Conservation (phyloP, 1,284 basidiomycete genomes). For the Puccinia sorghi region DNA sequence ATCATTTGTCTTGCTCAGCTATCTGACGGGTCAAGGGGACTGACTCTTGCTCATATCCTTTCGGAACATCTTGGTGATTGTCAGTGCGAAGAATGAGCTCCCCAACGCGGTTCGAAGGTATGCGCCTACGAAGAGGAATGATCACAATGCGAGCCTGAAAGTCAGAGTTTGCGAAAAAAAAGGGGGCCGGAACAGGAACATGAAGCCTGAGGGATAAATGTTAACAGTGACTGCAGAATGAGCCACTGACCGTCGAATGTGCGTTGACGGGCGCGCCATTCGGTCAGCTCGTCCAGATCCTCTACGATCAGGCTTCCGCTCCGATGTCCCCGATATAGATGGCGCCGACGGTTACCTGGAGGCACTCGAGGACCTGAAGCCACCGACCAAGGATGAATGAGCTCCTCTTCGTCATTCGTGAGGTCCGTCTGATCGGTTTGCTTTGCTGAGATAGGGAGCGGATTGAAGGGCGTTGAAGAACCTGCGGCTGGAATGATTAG, state of each 20-base stretch:
- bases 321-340: conserved; percentile 40
- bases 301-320: conserved; percentile 25
- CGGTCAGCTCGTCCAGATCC: conserved; percentile 30
- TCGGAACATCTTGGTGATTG: conserved; percentile 31
- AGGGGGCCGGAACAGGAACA: neutral
- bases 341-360: neutral
- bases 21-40: neutral
- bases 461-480: no score
- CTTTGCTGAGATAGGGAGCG: neutral
- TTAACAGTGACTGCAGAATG: no score
- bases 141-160: no score
- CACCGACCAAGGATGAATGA: neutral
- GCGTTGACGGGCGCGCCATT: conserved; percentile 36
- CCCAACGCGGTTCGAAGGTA: conserved; percentile 25
- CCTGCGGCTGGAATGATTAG: no score
- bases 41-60: conserved; percentile 4
- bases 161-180: neutral
- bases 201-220: no score
- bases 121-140: neutral
- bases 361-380: neutral
- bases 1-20: no score
- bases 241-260: conserved; percentile 33
- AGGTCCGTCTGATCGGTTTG: no score
- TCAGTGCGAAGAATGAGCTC: conserved; percentile 23
- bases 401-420: neutral